Evolutionary conservation across 2,329 filamentous ascomycete genomes (phyloP).

Genomic region (Pseudogymnoascus sp.): DNA sequence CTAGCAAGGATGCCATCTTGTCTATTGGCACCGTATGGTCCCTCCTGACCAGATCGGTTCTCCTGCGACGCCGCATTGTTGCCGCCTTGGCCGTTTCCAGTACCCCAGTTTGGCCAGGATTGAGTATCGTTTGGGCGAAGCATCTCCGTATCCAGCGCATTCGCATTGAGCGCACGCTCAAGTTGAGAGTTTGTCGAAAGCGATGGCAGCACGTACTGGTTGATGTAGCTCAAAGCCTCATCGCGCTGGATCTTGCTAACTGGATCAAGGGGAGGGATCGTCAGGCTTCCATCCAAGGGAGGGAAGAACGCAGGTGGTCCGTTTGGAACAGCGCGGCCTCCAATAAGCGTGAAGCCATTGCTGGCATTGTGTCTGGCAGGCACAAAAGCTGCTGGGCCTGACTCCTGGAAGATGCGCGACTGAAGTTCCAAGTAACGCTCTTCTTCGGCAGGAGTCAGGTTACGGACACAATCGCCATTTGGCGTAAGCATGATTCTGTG

Average conservation of each 20-base stretch:
- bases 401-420: conserved; percentile 45
- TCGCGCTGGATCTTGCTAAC: conserved; percentile 60
- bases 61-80: conserved; percentile 1
- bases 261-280: conserved; percentile 46
- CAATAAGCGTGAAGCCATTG: conserved; percentile 56
- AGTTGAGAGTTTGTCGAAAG: conserved; percentile 30
- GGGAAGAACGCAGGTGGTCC: conserved; percentile 58
- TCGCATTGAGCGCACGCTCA: conserved; percentile 30
- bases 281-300: conserved; percentile 24
- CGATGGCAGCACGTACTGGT: conserved; percentile 57
- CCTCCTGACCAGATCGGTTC: conserved; percentile 15
- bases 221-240: conserved; percentile 61
- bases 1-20: conserved; percentile 26
- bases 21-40: conserved; percentile 15
- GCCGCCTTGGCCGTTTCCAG: conserved; percentile 14
- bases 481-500: conserved; percentile 66
- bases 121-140: conserved; percentile 22
- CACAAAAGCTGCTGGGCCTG: conserved; percentile 49
- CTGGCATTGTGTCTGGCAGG: conserved; percentile 48
- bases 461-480: conserved; percentile 69
- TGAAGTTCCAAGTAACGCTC: conserved; percentile 65
- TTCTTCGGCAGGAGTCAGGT: conserved; percentile 63
- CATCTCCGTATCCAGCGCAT: conserved; percentile 26
- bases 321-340: conserved; percentile 58
- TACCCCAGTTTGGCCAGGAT: conserved; percentile 25